Evolutionary conservation across 495 filamentous ascomycete species (phyloP).

Genomic region (Symbiotaphrina buchneri): DNA sequence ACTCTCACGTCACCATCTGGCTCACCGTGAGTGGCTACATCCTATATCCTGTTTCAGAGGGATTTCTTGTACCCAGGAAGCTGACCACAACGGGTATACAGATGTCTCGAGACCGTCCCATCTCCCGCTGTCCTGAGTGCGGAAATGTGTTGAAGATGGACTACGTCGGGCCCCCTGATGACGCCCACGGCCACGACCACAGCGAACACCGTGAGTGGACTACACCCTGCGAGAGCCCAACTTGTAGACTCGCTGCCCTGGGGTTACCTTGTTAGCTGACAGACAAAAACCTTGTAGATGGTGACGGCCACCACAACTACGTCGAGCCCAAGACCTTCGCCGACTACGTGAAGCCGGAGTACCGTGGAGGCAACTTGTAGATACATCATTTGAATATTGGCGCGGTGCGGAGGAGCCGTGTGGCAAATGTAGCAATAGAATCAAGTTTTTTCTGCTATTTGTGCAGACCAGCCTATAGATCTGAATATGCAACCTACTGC

Average conservation of each 20-base stretch:
- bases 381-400: too few species aligned
- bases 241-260: slow-evolving; percentile 7
- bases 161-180: slow-evolving; percentile 59
- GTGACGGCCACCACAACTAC: slow-evolving; percentile 30
- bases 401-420: too few species aligned
- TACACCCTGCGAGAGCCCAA: too few species aligned
- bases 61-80: background rate
- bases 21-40: slow-evolving; percentile 39
- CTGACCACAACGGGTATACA: slow-evolving; percentile 11
- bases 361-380: too few species aligned
- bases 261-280: background rate
- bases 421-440: too few species aligned
- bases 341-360: slow-evolving; percentile 80
- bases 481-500: too few species aligned
- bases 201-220: too few species aligned
- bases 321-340: slow-evolving; percentile 81
- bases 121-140: slow-evolving; percentile 90
- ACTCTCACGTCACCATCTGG: slow-evolving; percentile 82
- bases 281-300: slow-evolving; percentile 12
- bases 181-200: slow-evolving; percentile 30
- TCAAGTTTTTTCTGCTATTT: too few species aligned
- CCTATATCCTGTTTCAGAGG: background rate
- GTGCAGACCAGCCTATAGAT: too few species aligned
- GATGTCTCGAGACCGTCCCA: slow-evolving; percentile 73
- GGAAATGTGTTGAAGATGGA: slow-evolving; percentile 92